Evolutionary conservation across 257 asterid genomes (phyloP).

Genomic region (Jasminum sambac): DNA sequence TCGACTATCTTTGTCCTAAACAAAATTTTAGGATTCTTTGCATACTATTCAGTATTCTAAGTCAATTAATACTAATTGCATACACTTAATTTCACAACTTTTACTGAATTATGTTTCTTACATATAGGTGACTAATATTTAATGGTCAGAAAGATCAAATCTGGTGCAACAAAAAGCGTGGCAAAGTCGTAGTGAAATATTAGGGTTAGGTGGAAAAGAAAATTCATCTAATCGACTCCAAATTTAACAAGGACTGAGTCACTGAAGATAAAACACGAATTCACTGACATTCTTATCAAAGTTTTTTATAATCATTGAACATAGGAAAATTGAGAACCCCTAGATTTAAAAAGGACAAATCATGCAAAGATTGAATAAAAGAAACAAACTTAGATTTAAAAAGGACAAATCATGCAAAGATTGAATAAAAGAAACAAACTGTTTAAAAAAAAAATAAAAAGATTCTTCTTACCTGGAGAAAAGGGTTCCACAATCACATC

Average conservation of each 20-base stretch:
- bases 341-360: not conserved
- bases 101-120: too few relatives aligned
- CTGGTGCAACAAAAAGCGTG: too few relatives aligned
- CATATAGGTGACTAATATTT: too few relatives aligned
- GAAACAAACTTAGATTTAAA: constrained; percentile 1
- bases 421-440: constrained; percentile 8
- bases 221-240: not conserved
- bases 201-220: not conserved
- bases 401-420: not conserved
- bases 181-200: not conserved
- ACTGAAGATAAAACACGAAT: not conserved
- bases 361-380: not conserved
- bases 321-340: not conserved
- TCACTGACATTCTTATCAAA: not conserved
- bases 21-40: too few relatives aligned
- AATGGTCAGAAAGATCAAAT: too few relatives aligned
- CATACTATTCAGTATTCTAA: too few relatives aligned
- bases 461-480: constrained; percentile 64
- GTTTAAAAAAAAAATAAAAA: not conserved
- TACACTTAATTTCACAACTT: too few relatives aligned
- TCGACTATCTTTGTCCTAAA: not conserved
- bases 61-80: too few relatives aligned
- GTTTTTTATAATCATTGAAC: not conserved
- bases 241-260: not conserved
- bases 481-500: constrained; percentile 86